Evolutionary conservation across 176 grass and related monocot species (phyloP).

Genomic region (Hordeum vulgare): MorexV3_pseudomolecules_assembly NC_058522.1:459303217-459303716

Average conservation of each 20-base stretch:
- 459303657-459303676: conserved; percentile 29
- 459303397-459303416: conserved; percentile 3
- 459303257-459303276: too few species aligned
- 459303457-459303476: too few species aligned
- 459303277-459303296: too few species aligned
- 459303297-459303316: too few species aligned
- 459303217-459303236: too few species aligned
- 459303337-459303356: too few species aligned
- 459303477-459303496: neutral
- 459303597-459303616: conserved; percentile 59
- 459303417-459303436: neutral
- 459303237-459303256: too few species aligned
- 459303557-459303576: conserved; percentile 68
- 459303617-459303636: conserved; percentile 47
- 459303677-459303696: conserved; percentile 21
- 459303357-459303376: neutral
- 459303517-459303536: conserved; percentile 26
- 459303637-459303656: conserved; percentile 26
- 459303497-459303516: neutral
- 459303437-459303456: neutral
- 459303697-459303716: conserved; percentile 30
- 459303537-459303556: conserved; percentile 38
- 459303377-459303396: neutral
- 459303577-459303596: conserved; percentile 46
- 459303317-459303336: too few species aligned